These are phyloP conservation scores for Globisporangium mamillatum DNA, from an alignment of 352 stramenopile species.

Conservation along the genomic window DNA sequence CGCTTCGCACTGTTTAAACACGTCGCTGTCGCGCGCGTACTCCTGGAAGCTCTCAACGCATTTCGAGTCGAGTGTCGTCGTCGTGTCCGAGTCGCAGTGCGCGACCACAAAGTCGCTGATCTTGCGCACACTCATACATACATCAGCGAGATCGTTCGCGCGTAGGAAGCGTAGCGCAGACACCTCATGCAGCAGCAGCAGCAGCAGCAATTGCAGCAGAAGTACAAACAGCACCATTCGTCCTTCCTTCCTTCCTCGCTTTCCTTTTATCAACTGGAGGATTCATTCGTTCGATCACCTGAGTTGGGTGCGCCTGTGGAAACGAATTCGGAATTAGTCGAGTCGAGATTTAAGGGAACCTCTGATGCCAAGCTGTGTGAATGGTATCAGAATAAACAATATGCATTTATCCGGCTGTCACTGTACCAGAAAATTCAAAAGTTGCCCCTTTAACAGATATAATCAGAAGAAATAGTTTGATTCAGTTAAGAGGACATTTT, in stretches of 20 bases:
- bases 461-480: not conserved
- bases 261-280: not conserved
- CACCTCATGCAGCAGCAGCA: not conserved
- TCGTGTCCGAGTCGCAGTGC: slow-evolving; percentile 27
- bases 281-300: not conserved
- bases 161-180: not conserved
- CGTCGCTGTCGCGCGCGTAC: slow-evolving; percentile 38
- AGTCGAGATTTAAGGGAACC: too few relatives aligned
- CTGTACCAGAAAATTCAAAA: not conserved
- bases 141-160: not conserved
- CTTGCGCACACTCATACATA: slow-evolving; percentile 37
- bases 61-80: slow-evolving; percentile 13
- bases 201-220: not conserved
- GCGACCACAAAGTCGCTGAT: slow-evolving; percentile 42
- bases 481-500: not conserved
- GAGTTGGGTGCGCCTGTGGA: not conserved
- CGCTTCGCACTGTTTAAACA: slow-evolving; percentile 38
- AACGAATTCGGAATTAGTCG: not conserved
- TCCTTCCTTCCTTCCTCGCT: not conserved
- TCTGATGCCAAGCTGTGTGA: not conserved
- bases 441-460: not conserved
- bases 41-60: slow-evolving; percentile 55
- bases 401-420: not conserved
- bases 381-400: not conserved
- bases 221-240: not conserved